These are phyloP conservation scores for Globisporangium alternatum DNA, from an alignment of 352 stramenopile species.

Conservation along the genomic window DNA sequence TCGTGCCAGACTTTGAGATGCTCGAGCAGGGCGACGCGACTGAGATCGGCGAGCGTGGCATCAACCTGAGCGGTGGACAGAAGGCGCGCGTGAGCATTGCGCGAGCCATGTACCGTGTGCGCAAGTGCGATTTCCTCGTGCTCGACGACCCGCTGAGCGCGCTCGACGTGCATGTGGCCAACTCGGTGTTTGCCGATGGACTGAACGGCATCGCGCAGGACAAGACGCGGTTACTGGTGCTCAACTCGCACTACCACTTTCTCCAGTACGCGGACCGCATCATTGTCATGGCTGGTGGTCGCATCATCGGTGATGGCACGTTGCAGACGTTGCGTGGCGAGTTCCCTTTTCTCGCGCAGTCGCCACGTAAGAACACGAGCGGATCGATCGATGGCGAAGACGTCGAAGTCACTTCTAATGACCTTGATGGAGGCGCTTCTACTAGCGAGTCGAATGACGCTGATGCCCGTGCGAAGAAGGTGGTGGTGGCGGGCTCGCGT, in stretches of 20 bases:
- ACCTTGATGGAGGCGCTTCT: neutral
- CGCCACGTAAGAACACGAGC: neutral
- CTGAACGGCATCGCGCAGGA: slow-evolving; percentile 25
- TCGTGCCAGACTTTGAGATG: slow-evolving; percentile 84
- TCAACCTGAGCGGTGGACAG: slow-evolving; percentile 86
- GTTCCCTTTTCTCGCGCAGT: slow-evolving; percentile 30
- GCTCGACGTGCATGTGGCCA: slow-evolving; percentile 47
- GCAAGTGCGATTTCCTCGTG: slow-evolving; percentile 56
- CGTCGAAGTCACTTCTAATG: neutral
- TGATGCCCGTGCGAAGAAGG: neutral
- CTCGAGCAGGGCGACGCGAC: slow-evolving; percentile 88
- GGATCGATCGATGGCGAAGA: neutral
- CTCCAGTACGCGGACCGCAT: slow-evolving; percentile 35
- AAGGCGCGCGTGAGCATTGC: slow-evolving; percentile 66
- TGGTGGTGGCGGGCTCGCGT: neutral
- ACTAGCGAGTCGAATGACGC: neutral
- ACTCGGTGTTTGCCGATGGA: slow-evolving; percentile 34
- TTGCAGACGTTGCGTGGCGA: slow-evolving; percentile 18
- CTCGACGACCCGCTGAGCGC: slow-evolving; percentile 70
- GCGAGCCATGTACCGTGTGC: slow-evolving; percentile 48
- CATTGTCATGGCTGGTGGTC: slow-evolving; percentile 34
- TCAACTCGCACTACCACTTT: slow-evolving; percentile 48
- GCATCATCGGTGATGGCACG: slow-evolving; percentile 31
- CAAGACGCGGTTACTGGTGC: slow-evolving; percentile 37
- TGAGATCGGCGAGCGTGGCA: slow-evolving; percentile 90